phyloP scores from a whole-genome alignment of 2,329 filamentous ascomycete species.

The Didymella pomorum region DNA sequence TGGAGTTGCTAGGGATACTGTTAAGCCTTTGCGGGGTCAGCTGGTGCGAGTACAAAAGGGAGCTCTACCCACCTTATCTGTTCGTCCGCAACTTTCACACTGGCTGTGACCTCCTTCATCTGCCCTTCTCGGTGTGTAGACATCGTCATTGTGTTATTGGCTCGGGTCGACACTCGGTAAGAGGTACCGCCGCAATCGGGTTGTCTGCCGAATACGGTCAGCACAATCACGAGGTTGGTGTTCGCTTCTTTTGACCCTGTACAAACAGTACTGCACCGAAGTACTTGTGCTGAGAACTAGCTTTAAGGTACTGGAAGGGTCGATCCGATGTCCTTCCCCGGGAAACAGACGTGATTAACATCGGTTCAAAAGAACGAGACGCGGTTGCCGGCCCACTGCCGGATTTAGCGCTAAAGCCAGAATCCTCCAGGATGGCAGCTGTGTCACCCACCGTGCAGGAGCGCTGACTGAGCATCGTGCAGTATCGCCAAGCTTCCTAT shows the following conservation, averaged over 20 bases:
- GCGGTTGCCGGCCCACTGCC: background rate
- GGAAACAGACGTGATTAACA: background rate
- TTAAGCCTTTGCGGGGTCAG: background rate
- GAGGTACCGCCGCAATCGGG: background rate
- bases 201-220: slow-evolving; percentile 3
- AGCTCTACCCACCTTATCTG: slow-evolving; percentile 1
- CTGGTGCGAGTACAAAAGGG: background rate
- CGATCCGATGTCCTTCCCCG: background rate
- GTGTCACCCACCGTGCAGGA: background rate
- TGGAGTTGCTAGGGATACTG: background rate
- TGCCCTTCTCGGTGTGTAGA: background rate
- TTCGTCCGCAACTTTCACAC: background rate
- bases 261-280: background rate
- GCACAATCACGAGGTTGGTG: background rate
- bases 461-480: slow-evolving; percentile 5
- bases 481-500: slow-evolving; percentile 1
- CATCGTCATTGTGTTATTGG: background rate
- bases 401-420: background rate
- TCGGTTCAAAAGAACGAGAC: background rate
- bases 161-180: background rate
- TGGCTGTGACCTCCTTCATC: background rate
- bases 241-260: background rate
- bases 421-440: slow-evolving; percentile 2
- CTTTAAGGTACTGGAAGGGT: background rate
- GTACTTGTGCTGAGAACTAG: background rate